These are phyloP conservation scores for Lasiosphaeria miniovina DNA, from an alignment of 495 filamentous ascomycete genomes.

Conservation along the genomic window DNA sequence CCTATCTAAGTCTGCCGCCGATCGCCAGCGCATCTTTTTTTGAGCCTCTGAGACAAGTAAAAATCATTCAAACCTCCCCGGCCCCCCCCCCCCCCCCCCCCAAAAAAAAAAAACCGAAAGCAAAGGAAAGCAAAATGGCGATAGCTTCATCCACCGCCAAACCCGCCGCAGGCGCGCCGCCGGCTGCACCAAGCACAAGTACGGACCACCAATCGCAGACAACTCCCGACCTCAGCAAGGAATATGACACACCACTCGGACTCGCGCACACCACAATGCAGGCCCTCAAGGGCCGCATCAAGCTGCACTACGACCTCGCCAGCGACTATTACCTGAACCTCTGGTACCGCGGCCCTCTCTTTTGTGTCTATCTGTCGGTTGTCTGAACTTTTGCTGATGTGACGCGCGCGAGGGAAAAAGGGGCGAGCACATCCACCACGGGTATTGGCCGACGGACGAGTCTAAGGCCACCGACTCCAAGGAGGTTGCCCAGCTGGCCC, in stretches of 20 bases:
- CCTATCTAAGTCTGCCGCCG: too few species aligned
- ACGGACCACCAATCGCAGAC: conserved; percentile 6
- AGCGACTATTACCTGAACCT: conserved; percentile 53
- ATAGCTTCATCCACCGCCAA: not conserved
- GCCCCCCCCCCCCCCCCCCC: too few species aligned
- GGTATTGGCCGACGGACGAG: conserved; percentile 45
- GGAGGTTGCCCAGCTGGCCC: conserved; percentile 50
- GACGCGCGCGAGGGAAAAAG: conserved; percentile 23
- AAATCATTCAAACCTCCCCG: too few species aligned
- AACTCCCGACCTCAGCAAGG: conserved; percentile 35
- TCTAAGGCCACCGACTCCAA: conserved; percentile 42
- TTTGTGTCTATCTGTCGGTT: not conserved
- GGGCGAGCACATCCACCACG: conserved; percentile 62
- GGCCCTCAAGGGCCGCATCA: conserved; percentile 56
- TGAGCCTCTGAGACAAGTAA: too few species aligned
- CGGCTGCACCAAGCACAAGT: not conserved
- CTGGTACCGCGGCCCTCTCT: conserved; percentile 34
- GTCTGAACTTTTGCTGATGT: too few species aligned
- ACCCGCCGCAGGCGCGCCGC: not conserved
- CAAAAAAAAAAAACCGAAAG: not conserved
- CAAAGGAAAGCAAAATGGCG: not conserved
- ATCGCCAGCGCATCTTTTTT: too few species aligned
- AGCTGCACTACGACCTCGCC: conserved; percentile 56
- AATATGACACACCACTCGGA: conserved; percentile 48
- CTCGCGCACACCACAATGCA: conserved; percentile 51